Percentiles rank a stretch among this genome's conserved stretches.
Evolutionary conservation across 108 stramenopile species (phyloP).

Genomic region (Craspedostauros australis): DNA sequence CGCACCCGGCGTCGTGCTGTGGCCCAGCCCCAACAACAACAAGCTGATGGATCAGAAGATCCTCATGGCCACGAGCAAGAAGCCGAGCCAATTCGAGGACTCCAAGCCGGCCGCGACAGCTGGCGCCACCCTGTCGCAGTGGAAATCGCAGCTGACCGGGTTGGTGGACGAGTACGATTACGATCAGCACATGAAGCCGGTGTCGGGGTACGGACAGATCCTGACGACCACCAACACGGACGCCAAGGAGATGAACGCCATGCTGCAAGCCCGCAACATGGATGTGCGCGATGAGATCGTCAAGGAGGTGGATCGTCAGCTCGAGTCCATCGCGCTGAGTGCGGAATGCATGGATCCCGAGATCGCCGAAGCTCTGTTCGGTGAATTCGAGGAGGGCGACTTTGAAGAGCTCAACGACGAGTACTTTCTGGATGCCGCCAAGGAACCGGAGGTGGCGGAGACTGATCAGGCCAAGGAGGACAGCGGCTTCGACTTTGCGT

Average conservation of each 20-base stretch:
- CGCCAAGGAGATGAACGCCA: constrained; percentile 11
- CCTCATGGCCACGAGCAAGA: constrained; percentile 8
- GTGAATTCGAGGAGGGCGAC: constrained; percentile 68
- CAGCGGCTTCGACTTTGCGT: constrained; percentile 88
- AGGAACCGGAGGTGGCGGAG: constrained; percentile 43
- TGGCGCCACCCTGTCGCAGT: constrained; percentile 5
- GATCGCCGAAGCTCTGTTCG: constrained; percentile 83
- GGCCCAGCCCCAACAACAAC: constrained; percentile 55
- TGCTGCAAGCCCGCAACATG: constrained; percentile 40
- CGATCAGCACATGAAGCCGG: constrained; percentile 81
- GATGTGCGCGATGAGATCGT: constrained; percentile 46
- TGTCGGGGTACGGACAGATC: constrained; percentile 51
- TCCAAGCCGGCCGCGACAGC: background rate
- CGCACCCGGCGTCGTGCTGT: constrained; percentile 51
- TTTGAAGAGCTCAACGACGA: constrained; percentile 94
- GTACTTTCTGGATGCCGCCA: constrained; percentile 85
- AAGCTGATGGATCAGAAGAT: constrained; percentile 36
- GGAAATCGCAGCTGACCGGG: constrained; percentile 29
- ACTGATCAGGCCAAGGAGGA: constrained; percentile 24
- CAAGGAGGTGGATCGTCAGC: constrained; percentile 67
- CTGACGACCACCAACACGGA: constrained; percentile 5
- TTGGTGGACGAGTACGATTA: constrained; percentile 82
- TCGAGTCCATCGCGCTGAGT: constrained; percentile 81
- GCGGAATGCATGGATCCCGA: constrained; percentile 94
- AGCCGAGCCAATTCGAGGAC: background rate